Base-by-base conservation (phyloP, 805 yeast genomes). In the Myxozyma mucilagina region DNA sequence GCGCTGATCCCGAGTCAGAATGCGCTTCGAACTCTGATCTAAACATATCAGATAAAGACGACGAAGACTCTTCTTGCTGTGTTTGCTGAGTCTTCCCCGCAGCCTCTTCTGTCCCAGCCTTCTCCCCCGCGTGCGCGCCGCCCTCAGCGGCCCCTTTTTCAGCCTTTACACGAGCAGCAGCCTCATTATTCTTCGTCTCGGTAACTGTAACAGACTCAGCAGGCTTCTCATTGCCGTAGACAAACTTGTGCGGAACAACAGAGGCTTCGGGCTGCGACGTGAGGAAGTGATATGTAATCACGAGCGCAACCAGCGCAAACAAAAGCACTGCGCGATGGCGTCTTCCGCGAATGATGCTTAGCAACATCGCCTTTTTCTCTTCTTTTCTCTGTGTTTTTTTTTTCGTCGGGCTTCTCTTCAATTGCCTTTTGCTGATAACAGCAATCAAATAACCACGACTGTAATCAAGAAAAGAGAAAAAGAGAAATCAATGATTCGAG, bases 181-280 rank as follows among this genome's bases (percentile, higher is more conserved):
- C 5, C 29, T 18, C 16, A 11, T 32, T 35, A 10, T 32, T 4
- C 36, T 11, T 35, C 16, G 14, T 35, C 8, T 18, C 18, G 43
- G 18, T 18, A 24, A 35, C 35, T 20, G 10, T 18, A 14, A 35
- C 1, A 20, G 36, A 10, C 14, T n/a, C 35, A 16, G 31, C 32
- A n/a, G n/a, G 50, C 29, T 13, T 32, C 38, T 34, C 13, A 18
- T 36, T 2, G 35, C 47, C 53, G 31, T 55, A 38, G 38, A 57
- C n/a, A 24, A 57, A 57, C 53, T 45, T 45, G 53, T 47, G 53
- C 18, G 61, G 61, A 5, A 58, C 61, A 29, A 43, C 36, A 35
- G 39, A 34, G 24, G 29, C 35, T 9, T 24, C 29, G 14, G 20
- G 18, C 16, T 51, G 36, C 20, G 45, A 32, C 45, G 13, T n/a